Base-by-base conservation (phyloP, 31 red algal species). In the Asparagopsis taxiformis region DNA sequence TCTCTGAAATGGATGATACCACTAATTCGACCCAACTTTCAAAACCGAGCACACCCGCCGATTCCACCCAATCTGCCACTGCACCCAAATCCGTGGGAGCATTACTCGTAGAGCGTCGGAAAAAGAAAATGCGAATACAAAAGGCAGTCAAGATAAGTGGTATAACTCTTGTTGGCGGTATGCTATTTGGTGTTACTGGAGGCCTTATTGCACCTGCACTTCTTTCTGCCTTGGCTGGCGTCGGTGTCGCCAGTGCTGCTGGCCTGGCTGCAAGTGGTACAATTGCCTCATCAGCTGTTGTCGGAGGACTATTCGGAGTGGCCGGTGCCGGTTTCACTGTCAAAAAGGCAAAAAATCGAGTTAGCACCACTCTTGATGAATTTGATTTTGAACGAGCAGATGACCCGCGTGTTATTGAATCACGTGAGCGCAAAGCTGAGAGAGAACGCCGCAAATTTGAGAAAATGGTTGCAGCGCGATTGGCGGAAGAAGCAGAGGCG, bases 101-200 rank as follows among this genome's bases (percentile, higher is more conserved):
- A 26, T 31, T 82, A 20, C 66, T 82, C 17, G 67, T 63, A 44
- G 64, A 69, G 36, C 19, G 70, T 3, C 39, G 85, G 55, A 66
- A 83, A 58, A 84, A 62, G 61, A 85, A 88, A 28, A 55, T 72
- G 30, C 59, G 65, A 65, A 41, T 68, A 26, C 52, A 44, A 13
- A 78, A 83, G 41, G 94, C 77, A 1, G 68, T 87, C 50, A 97
- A 97, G 74, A 74, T 97, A 25, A 72, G 70, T 19, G 94, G 88
- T 39, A 93, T 97, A 37, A 87, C 94, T 9, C 68, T 97, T 17
- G 89, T 64, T 20, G 94, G 94, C n/a, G 94, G 94, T 16, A 53
- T 92, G 37, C 46, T 97, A 53, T 97, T 97, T 80, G 94, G 94
- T 0, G 52, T 97, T 16, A 92, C 94, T 3, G 94, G 94, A 3